phyloP scores from a whole-genome alignment of 1,284 basidiomycete genomes.

The Porodaedalea pini region DNA sequence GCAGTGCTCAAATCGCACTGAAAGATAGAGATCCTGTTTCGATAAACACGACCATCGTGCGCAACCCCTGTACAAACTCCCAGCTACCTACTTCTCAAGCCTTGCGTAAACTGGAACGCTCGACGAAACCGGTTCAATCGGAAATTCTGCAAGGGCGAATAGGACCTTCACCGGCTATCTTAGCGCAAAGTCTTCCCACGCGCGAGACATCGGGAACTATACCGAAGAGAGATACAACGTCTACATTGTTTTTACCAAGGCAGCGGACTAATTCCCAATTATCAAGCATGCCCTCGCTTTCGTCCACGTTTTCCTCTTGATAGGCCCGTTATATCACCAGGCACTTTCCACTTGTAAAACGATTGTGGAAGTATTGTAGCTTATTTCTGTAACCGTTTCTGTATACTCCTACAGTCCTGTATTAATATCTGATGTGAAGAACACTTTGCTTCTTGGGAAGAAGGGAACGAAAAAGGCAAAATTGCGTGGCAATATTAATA shows the following conservation, averaged over 20 bases:
- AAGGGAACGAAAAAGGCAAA: too few relatives aligned
- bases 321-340: background rate
- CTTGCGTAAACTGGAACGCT: background rate
- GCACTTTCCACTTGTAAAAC: background rate
- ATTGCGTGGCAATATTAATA: too few relatives aligned
- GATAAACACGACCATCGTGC: slow-evolving; percentile 30
- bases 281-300: slow-evolving; percentile 28
- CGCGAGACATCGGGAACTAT: background rate
- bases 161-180: background rate
- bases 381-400: background rate
- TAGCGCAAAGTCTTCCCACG: background rate
- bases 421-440: too few relatives aligned
- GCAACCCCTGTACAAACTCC: slow-evolving; percentile 14
- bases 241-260: slow-evolving; percentile 67
- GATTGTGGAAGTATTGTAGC: background rate
- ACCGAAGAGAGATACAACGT: background rate
- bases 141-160: background rate
- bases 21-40: slow-evolving; percentile 27
- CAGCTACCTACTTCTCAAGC: background rate
- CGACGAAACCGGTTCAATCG: background rate
- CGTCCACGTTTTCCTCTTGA: slow-evolving; percentile 13
- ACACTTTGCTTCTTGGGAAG: background rate
- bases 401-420: background rate
- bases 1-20: slow-evolving; percentile 33
- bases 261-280: slow-evolving; percentile 63